A percentile compares a stretch with the other conserved stretches of the same genome.
phyloP scores from a whole-genome alignment of 192 early-diverging fungal genomes.

The Anaeromyces robustus region DNA sequence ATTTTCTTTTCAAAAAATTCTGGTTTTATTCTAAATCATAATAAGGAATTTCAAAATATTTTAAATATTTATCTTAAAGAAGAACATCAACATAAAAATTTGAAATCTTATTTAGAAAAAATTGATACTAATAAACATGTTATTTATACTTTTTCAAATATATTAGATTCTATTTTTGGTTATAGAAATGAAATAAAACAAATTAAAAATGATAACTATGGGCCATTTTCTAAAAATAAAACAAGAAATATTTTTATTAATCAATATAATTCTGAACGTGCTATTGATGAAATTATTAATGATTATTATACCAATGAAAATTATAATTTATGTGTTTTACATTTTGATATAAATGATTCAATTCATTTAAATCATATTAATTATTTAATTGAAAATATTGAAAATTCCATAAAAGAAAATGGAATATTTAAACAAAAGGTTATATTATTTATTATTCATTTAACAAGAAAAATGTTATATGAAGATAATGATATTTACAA shows the following conservation, averaged over 20 bases:
- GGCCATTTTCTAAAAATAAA: background rate
- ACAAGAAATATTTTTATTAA: background rate
- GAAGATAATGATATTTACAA: background rate
- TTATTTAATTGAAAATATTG: background rate
- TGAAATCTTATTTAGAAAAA: background rate
- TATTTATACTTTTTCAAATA: background rate
- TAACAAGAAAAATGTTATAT: background rate
- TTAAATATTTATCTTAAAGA: background rate
- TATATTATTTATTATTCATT: background rate
- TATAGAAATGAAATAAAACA: background rate
- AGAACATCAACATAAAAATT: background rate
- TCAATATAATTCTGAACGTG: background rate
- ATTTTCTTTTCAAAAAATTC: background rate
- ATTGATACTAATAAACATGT: background rate
- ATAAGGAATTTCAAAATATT: background rate
- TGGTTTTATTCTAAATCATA: background rate
- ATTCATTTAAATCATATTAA: background rate
- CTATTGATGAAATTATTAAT: background rate
- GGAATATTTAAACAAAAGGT: background rate
- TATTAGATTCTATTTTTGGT: background rate
- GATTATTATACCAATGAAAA: background rate
- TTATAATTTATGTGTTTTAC: background rate
- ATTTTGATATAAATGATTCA: background rate
- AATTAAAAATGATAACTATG: background rate
- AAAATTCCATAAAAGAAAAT: background rate